A percentile compares a stretch with the other conserved stretches of the same genome.
Conservation (phyloP, 257 asterid genomes). For the Forsythia viridissima region DNA sequence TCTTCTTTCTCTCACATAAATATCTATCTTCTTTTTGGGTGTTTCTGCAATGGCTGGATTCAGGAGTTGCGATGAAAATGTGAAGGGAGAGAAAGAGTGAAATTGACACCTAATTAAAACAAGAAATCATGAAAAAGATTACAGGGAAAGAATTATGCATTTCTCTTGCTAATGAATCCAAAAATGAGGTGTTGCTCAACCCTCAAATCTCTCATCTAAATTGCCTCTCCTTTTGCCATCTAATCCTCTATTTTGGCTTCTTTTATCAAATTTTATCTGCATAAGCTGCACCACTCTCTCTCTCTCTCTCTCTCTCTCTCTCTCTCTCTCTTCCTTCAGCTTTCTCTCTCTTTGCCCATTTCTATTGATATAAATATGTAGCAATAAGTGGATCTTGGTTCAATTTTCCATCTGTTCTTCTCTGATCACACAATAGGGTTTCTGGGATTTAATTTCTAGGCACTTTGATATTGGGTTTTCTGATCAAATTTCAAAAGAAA, state of each 20-base stretch:
- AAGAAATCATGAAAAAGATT: not conserved
- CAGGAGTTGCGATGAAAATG: not conserved
- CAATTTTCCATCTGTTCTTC: constrained; percentile 29
- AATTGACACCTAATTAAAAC: not conserved
- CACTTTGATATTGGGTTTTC: not conserved
- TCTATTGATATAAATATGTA: not conserved
- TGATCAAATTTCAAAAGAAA: not conserved
- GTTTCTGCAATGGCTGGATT: not conserved
- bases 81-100: not conserved
- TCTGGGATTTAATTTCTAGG: constrained; percentile 20
- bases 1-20: not conserved
- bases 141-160: not conserved
- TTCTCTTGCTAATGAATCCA: constrained; percentile 15
- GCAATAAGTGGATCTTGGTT: constrained; percentile 38
- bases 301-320: constrained; percentile 18
- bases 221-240: constrained; percentile 40
- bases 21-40: not conserved
- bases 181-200: constrained; percentile 35
- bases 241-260: constrained; percentile 24
- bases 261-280: constrained; percentile 3
- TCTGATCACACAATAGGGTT: constrained; percentile 31
- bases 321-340: constrained; percentile 19
- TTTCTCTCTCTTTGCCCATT: not conserved
- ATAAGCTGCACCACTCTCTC: constrained; percentile 21
- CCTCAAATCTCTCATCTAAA: constrained; percentile 42